Base-by-base conservation (phyloP, 306 rosid genomes). In the Lathyrus tuberosus region DNA sequence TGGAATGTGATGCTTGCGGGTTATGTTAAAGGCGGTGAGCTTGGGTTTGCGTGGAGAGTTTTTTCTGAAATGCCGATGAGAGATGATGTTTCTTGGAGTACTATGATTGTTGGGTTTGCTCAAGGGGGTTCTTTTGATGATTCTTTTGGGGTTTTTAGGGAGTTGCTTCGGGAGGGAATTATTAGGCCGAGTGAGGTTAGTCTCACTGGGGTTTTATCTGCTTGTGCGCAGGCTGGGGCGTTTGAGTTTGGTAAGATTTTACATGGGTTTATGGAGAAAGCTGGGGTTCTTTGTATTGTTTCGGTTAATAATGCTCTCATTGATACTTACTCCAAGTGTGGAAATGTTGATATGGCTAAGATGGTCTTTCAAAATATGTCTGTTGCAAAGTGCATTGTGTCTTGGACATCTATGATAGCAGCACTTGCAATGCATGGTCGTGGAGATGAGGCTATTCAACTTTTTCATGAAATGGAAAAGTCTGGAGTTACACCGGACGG, bases 31-130 rank as follows among this genome's bases (percentile, higher is more conserved):
- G 89, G 78, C 5, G 86, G 88, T 60, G 83, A 90, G 81, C 82
- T 93, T 81, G 84, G 80, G 85, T 77, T 76, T 61, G 98, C 94
- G 1, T 80, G 59, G 62, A 67, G 75, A 68, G 74, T 72, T 62
- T 93, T 90, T 86, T 56, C 37, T 58, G 81, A 83, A 22, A 90
- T 93, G 90, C 81, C 79, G 28, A 15, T 78, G 52, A 85, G 79
- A 77, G 90, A 94, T 49, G 96, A 76, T 42, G 89, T 88, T 61
- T 94, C 92, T 26, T 94, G 94, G 98, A 86, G 97, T 77, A 94
- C 86, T 30, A 85, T 94, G 90, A 88, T 90, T 77, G 86, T 86
- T 73, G 98, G 92, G 80, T 86, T 85, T 82, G 78, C 90, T 57
- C 94, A 84, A 4, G 71, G 58, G 28, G 89, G 94, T 52, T 84